Evolutionary conservation across 2,329 filamentous ascomycete genomes (phyloP).

Genomic region (Apiospora hydei): DNA sequence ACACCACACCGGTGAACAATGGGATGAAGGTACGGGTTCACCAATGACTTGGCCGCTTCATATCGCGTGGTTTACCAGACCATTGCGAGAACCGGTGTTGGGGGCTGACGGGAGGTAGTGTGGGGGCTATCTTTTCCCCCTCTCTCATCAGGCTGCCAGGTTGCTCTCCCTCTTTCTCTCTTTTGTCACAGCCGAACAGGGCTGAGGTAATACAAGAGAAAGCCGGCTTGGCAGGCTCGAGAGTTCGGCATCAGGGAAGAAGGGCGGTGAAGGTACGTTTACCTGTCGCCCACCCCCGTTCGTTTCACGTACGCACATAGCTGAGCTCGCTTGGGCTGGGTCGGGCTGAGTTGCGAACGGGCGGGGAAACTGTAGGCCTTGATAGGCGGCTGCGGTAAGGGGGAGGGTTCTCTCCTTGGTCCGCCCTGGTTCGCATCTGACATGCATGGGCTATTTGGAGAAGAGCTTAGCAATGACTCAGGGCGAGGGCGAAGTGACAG

Average conservation of each 20-base stretch:
- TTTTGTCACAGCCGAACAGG: neutral
- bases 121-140: neutral
- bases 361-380: neutral
- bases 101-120: neutral
- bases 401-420: neutral
- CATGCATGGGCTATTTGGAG: slow-evolving; percentile 15
- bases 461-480: slow-evolving; percentile 9
- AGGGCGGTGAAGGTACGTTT: slow-evolving; percentile 17
- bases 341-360: neutral
- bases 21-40: neutral
- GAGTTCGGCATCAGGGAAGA: neutral
- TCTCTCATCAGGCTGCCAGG: neutral
- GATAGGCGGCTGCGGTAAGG: neutral
- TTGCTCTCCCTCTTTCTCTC: neutral
- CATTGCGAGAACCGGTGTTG: neutral
- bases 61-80: neutral
- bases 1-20: neutral
- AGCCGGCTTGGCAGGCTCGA: neutral
- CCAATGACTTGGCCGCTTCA: neutral
- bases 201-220: neutral
- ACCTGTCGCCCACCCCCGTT: neutral
- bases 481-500: neutral
- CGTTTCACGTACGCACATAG: neutral
- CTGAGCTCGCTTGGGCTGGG: neutral
- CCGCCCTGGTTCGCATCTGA: slow-evolving; percentile 18